These are phyloP conservation scores for Ilex aquifolium DNA, from an alignment of 257 asterid species.

Conservation along the genomic window DNA sequence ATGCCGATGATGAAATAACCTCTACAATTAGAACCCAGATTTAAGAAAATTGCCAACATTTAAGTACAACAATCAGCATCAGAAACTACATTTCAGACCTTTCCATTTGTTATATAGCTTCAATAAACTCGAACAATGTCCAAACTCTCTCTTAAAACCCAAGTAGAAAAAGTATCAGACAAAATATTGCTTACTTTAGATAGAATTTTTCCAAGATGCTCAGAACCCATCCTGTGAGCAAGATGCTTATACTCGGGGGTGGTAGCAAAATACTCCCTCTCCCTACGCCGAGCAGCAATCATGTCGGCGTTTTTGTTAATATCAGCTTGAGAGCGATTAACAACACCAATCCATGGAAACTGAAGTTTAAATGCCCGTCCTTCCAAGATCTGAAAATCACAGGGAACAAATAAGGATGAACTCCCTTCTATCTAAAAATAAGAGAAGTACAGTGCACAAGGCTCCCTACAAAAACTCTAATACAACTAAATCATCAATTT, in stretches of 20 bases:
- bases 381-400: constrained; percentile 54
- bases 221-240: constrained; percentile 68
- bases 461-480: too few relatives aligned
- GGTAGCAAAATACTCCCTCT: constrained; percentile 57
- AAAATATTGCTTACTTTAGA: constrained; percentile 43
- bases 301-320: constrained; percentile 72
- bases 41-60: too few relatives aligned
- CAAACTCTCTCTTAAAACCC: neutral
- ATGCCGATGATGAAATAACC: constrained; percentile 5
- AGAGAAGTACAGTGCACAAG: too few relatives aligned
- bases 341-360: constrained; percentile 89
- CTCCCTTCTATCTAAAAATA: neutral
- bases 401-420: constrained; percentile 5
- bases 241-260: constrained; percentile 62
- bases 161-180: neutral
- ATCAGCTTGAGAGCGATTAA: constrained; percentile 81
- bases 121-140: neutral
- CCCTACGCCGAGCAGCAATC: constrained; percentile 81
- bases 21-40: neutral
- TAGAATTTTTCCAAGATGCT: constrained; percentile 69
- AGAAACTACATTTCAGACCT: neutral
- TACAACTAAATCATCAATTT: too few relatives aligned
- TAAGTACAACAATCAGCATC: constrained; percentile 5
- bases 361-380: constrained; percentile 71
- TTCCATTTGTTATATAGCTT: neutral